Conservation (phyloP, 1,139 yeast genomes). For the Tardiomyces depauwii region DNA sequence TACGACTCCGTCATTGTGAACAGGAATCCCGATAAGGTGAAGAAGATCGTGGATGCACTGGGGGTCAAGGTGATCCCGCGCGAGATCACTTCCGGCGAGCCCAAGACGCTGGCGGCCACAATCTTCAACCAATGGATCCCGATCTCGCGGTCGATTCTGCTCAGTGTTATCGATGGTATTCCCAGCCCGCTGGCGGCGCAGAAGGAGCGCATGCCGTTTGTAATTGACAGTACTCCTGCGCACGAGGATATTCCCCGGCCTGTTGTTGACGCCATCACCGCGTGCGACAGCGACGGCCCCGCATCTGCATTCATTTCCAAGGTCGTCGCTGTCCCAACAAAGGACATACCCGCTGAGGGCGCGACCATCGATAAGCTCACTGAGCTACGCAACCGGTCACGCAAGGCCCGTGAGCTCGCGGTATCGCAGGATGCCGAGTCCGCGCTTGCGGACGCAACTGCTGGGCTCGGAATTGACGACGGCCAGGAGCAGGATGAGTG, state of each 20-base stretch:
- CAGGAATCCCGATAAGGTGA: constrained; percentile 59
- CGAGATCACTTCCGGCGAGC: constrained; percentile 73
- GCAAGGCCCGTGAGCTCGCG: constrained; percentile 47
- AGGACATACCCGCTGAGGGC: constrained; percentile 51
- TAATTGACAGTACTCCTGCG: constrained; percentile 49
- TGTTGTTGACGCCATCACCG: constrained; percentile 45
- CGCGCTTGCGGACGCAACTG: constrained; percentile 10
- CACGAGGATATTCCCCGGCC: constrained; percentile 37
- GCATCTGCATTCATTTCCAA: constrained; percentile 82
- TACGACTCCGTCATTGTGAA: constrained; percentile 61
- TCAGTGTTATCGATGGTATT: constrained; percentile 73
- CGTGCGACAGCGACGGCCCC: constrained; percentile 54
- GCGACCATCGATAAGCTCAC: constrained; percentile 27
- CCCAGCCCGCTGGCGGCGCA: constrained; percentile 83
- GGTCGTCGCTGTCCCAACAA: constrained; percentile 72
- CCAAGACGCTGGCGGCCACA: constrained; percentile 47
- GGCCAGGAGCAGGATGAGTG: constrained; percentile 20
- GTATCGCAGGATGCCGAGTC: constrained; percentile 6
- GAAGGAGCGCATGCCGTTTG: constrained; percentile 51
- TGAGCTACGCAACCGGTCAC: constrained; percentile 56
- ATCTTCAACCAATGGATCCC: constrained; percentile 95
- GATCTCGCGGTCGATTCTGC: constrained; percentile 69
- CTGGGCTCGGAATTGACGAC: constrained; percentile 24
- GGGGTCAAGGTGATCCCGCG: constrained; percentile 61
- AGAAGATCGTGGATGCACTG: constrained; percentile 62